phyloP scores from a whole-genome alignment of 1,284 basidiomycete genomes.

The Apiotrichum porosum region DNA sequence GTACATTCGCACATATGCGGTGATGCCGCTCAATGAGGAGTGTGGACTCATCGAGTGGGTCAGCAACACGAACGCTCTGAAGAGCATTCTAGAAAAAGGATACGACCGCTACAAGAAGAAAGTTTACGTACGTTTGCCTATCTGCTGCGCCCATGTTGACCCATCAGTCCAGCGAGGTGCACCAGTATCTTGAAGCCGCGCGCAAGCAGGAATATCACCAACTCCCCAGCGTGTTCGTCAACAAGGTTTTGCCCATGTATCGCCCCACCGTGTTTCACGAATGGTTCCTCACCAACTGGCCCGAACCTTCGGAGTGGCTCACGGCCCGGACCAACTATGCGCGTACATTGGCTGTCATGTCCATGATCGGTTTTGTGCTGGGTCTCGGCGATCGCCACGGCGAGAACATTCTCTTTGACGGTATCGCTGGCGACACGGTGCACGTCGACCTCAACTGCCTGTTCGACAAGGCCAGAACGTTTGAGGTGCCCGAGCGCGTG shows the following conservation, averaged over 20 bases:
- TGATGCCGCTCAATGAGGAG: conserved; percentile 93
- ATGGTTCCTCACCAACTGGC: conserved; percentile 96
- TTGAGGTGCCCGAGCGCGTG: conserved; percentile 88
- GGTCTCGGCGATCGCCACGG: conserved; percentile 96
- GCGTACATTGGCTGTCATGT: conserved; percentile 93
- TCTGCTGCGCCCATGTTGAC: conserved; percentile 3
- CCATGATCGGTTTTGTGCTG: conserved; percentile 96
- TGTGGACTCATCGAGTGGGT: conserved; percentile 99
- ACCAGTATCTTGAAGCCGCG: conserved; percentile 50
- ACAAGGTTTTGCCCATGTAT: conserved; percentile 61
- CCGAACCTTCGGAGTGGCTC: conserved; percentile 93
- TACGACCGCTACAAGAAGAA: conserved; percentile 64
- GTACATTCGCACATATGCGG: conserved; percentile 90
- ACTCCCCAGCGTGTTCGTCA: conserved; percentile 53
- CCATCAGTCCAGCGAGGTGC: conserved; percentile 54
- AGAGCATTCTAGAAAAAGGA: conserved; percentile 68
- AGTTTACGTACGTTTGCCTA: conserved; percentile 57
- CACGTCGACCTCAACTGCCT: conserved; percentile 99
- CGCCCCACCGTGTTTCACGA: conserved; percentile 83
- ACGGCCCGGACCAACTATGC: conserved; percentile 79
- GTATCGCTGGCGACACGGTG: conserved; percentile 80
- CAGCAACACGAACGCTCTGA: conserved; percentile 81
- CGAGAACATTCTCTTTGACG: conserved; percentile 94
- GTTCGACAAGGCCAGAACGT: conserved; percentile 88
- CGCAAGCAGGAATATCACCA: conserved; percentile 1